Conservation (phyloP, 805 yeast species). For the Metschnikowia chrysomelidarum region DNA sequence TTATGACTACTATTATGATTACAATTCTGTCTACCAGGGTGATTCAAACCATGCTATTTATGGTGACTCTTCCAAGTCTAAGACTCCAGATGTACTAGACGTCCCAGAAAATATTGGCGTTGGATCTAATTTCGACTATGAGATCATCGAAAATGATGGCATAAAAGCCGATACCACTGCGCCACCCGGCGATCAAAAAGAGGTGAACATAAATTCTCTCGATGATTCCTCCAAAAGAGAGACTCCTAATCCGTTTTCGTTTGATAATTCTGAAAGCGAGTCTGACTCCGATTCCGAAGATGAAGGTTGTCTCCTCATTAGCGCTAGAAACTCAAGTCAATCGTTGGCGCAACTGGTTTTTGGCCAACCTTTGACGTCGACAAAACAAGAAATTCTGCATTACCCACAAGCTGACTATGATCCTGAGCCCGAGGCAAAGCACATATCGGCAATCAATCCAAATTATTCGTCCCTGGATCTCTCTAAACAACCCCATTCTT, state of each 20-base stretch:
- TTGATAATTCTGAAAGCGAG: conserved; percentile 14
- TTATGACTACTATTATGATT: conserved; percentile 75
- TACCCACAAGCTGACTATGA: conserved; percentile 21
- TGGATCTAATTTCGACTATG: conserved; percentile 41
- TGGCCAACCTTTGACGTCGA: conserved; percentile 22
- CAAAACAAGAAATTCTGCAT: conserved; percentile 18
- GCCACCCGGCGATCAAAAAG: conserved; percentile 16
- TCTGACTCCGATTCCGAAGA: conserved; percentile 25
- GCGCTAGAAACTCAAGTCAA: conserved; percentile 40
- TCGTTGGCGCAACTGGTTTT: conserved; percentile 43
- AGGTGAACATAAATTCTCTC: conserved; percentile 13
- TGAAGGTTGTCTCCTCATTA: conserved; percentile 39
- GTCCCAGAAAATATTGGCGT: conserved; percentile 45
- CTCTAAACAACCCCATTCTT: conserved; percentile 43
- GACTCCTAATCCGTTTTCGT: conserved; percentile 12
- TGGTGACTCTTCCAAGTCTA: conserved; percentile 27
- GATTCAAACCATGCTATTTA: conserved; percentile 44
- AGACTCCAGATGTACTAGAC: conserved; percentile 42
- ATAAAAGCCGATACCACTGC: conserved; percentile 12
- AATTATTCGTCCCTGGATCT: conserved; percentile 33
- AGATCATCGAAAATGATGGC: conserved; percentile 29
- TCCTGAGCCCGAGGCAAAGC: conserved; percentile 28
- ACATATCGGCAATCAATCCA: conserved; percentile 31
- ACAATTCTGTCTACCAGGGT: conserved; percentile 69
- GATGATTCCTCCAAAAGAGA: conserved; percentile 18